phyloP scores from a whole-genome alignment of 495 filamentous ascomycete genomes.

The Neurospora sp. region DNA sequence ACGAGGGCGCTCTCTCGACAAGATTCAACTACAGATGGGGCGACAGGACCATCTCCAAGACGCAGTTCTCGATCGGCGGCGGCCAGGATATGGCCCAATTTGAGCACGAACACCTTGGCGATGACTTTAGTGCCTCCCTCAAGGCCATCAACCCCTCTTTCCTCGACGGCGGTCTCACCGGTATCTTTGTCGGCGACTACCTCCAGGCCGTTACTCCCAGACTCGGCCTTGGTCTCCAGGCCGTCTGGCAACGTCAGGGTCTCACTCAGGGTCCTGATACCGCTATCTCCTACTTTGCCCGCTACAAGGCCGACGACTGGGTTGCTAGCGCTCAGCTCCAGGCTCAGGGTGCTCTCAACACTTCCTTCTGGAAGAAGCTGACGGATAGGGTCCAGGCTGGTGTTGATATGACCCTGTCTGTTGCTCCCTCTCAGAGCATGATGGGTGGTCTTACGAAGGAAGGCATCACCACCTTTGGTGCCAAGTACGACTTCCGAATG shows the following conservation, averaged over 20 bases:
- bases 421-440: constrained; percentile 60
- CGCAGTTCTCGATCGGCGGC: constrained; percentile 63
- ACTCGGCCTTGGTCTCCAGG: constrained; percentile 81
- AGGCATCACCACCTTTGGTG: constrained; percentile 80
- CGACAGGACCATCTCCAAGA: constrained; percentile 66
- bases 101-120: constrained; percentile 87
- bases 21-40: constrained; percentile 87
- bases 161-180: constrained; percentile 84
- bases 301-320: constrained; percentile 86
- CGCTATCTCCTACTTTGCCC: constrained; percentile 74
- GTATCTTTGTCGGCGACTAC: constrained; percentile 91
- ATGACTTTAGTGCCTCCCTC: constrained; percentile 82
- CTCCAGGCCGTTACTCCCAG: constrained; percentile 85
- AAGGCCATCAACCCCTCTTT: constrained; percentile 91
- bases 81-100: constrained; percentile 69
- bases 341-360: constrained; percentile 69
- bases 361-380: constrained; percentile 90
- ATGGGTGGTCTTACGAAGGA: constrained; percentile 67
- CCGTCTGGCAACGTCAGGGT: constrained; percentile 81
- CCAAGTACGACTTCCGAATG: constrained; percentile 96
- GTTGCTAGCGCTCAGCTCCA: constrained; percentile 80
- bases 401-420: constrained; percentile 84
- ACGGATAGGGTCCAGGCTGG: constrained; percentile 96
- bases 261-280: constrained; percentile 73
- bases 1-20: constrained; percentile 69